Conservation (phyloP, 2,329 filamentous ascomycete genomes). For the Chaetomium olivaceum region DNA sequence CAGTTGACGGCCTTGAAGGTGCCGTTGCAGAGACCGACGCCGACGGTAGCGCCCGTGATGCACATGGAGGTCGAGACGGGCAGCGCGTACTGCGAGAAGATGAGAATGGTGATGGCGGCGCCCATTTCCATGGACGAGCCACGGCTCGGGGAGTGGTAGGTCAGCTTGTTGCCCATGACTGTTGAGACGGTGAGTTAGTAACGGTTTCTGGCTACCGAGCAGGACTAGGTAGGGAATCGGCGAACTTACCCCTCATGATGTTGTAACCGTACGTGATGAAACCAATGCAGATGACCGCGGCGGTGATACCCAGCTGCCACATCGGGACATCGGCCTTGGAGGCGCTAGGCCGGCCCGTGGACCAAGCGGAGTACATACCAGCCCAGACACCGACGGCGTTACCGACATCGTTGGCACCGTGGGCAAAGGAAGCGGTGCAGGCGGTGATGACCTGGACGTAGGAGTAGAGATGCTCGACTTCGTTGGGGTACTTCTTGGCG, state of each 20-base stretch:
- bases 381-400: constrained; percentile 72
- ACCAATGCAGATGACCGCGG: constrained; percentile 63
- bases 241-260: constrained; percentile 71
- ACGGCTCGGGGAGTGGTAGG: constrained; percentile 61
- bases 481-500: constrained; percentile 67
- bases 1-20: constrained; percentile 72
- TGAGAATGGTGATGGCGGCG: constrained; percentile 71
- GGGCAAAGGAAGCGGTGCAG: constrained; percentile 71
- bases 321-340: constrained; percentile 67
- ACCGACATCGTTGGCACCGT: constrained; percentile 76
- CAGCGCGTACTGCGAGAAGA: constrained; percentile 74
- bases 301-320: constrained; percentile 75
- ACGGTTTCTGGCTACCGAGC: neutral
- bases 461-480: constrained; percentile 69
- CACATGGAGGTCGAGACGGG: constrained; percentile 79
- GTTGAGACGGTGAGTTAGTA: constrained; percentile 11
- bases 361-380: constrained; percentile 68
- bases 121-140: constrained; percentile 77
- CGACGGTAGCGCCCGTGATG: constrained; percentile 76
- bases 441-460: constrained; percentile 68
- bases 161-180: constrained; percentile 82
- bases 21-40: constrained; percentile 76
- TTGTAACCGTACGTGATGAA: constrained; percentile 78
- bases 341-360: constrained; percentile 59
- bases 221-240: neutral